Evolutionary conservation across 306 rosid genomes (phyloP), one percentile per base, ranked within the genome.

Genomic region (Lablab purpureus): DNA sequence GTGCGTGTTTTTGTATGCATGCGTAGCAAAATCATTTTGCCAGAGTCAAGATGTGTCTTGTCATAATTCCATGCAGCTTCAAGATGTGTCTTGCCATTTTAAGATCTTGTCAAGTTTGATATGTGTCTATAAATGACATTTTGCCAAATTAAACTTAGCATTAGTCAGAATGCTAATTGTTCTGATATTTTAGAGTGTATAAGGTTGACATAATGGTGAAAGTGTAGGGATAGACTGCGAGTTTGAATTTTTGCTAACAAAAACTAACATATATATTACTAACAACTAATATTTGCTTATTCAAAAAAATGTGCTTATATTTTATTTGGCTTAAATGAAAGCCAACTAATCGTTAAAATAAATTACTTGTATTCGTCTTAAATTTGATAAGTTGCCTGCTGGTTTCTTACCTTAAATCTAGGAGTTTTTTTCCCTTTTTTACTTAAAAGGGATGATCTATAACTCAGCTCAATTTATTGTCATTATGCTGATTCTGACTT

Each of bases 321-420:
- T 66, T 68, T 49, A 49, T 47, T 56, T 46, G 30, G 66, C 54
- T 83, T 37, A 50, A 54, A 46, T 49, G 37, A 73, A 67, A 27
- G 43, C 36, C 47, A 70, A 27, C 52, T 4, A 23, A 25, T 36
- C 55, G 36, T 50, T 18, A 18, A 52, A 27, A 28, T 28, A 22
- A 36, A 63, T 37, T 1, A 54, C 40, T 54, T 62, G 4, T 49
- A 54, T 74, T 73, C 56, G 8, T 15, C 60, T 14, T 73, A 10
- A 56, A 59, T 45, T 46, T 45, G 18, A 13, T 72, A 73, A 63
- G 74, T 62, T 71, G 47, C 54, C 12, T 15, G 23, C 34, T 10
- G 12, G 34, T 17, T 50, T 73, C 36, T 63, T 50, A 23, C 30
- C 40, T 28, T 17, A 5, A 47, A 58, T 23, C 43, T 18, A 4